Conservation (phyloP, 106 monocot genomes). For the Dioscorea zingiberensis region DNA sequence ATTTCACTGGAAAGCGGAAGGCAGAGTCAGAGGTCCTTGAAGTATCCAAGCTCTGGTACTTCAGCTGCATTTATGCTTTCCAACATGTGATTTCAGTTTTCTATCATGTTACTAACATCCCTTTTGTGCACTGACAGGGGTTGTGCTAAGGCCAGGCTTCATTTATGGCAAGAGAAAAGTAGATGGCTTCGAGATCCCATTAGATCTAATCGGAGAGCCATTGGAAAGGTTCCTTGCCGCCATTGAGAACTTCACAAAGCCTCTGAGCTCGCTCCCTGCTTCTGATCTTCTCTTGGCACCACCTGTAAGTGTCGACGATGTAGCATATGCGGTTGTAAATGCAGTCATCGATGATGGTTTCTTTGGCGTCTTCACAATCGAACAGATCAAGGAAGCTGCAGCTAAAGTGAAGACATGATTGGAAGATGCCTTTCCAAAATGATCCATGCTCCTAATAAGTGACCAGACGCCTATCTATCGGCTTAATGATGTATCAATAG, state of each 20-base stretch:
- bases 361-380: conserved; percentile 82
- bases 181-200: conserved; percentile 68
- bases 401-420: conserved; percentile 46
- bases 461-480: too few relatives aligned
- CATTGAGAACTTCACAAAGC: conserved; percentile 49
- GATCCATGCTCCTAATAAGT: too few relatives aligned
- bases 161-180: conserved; percentile 79
- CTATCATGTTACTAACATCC: background rate
- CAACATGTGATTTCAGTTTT: background rate
- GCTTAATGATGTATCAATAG: too few relatives aligned
- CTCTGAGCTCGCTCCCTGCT: conserved; percentile 55
- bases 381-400: conserved; percentile 90
- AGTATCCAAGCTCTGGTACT: conserved; percentile 76
- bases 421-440: background rate
- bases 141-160: conserved; percentile 72
- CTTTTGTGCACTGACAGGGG: conserved; percentile 30
- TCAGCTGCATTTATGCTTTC: background rate
- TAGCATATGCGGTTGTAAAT: conserved; percentile 59
- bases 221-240: conserved; percentile 64
- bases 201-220: conserved; percentile 68
- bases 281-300: conserved; percentile 76
- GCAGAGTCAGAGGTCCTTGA: conserved; percentile 87
- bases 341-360: conserved; percentile 59
- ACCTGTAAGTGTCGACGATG: conserved; percentile 74
- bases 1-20: conserved; percentile 84